Evolutionary conservation across 2,329 filamentous ascomycete species (phyloP), one percentile per base, ranked within the genome.

Genomic region (Alternaria sp.): DNA sequence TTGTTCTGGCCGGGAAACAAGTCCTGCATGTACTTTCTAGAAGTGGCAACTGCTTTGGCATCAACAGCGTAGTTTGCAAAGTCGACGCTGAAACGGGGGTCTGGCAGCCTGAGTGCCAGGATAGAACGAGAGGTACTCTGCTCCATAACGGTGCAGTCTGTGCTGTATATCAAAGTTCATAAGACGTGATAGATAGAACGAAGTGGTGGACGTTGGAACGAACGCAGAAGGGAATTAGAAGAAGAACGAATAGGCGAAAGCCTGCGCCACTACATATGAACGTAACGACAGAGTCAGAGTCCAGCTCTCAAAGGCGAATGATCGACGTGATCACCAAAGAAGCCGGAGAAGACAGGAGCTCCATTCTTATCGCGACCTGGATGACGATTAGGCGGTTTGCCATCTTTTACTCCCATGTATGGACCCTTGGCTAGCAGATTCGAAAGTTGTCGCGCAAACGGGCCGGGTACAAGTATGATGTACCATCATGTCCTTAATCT

Each of bases 41-140:
- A 36, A 1, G 56, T 54, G 34, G 58, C 51, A 32, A 27, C 36
- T 27, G 60, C 48, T 22, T 57, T 54, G 11, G 52, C 34, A 11
- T 54, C 62, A n/a, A 45, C 27, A 12, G 59, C n/a, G 57, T 71
- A 66, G 9, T 48, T 66, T 1, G 64, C 43, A 36, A 71, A 71
- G 54, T 72, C 66, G 11, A 70, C 62, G 49, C 68, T 69, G 60
- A 70, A 69, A 32, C 65, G 68, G 58, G 62, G 60, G 54, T 62
- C 69, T 8, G 71, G 71, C 10, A 73, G 61, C n/a, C 65, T 50
- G n/a, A 72, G 63, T 30, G 68, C 62, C 10, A 72, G 64, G 40
- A 60, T 55, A 14, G 62, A 59, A 25, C 64, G 63, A 28, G 66
- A 57, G 40, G 60, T 53, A 60, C 54, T 44, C 30, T 64, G 44